phyloP scores from a whole-genome alignment of 805 yeast genomes.

The Pichia cephalocereana region DNA sequence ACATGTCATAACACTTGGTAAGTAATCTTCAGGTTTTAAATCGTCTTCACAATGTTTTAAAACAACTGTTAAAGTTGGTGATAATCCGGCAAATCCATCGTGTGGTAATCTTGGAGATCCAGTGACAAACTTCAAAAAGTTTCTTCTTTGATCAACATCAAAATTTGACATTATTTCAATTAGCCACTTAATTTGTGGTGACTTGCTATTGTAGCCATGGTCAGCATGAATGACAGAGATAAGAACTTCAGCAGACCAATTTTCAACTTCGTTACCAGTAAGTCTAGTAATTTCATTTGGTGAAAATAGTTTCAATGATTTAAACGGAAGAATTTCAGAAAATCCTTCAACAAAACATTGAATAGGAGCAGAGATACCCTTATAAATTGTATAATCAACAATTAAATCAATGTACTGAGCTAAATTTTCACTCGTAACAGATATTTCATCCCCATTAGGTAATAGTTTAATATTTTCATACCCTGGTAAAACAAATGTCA shows the following conservation, averaged over 20 bases:
- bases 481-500: constrained; percentile 75
- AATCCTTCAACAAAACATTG: constrained; percentile 71
- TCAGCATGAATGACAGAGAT: constrained; percentile 63
- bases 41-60: constrained; percentile 72
- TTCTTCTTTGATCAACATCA: constrained; percentile 45
- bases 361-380: constrained; percentile 59
- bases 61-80: constrained; percentile 83
- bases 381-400: constrained; percentile 47
- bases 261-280: constrained; percentile 76
- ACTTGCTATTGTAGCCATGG: constrained; percentile 77
- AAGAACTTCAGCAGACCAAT: constrained; percentile 68
- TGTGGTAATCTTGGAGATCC: constrained; percentile 91
- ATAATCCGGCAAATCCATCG: constrained; percentile 81
- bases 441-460: constrained; percentile 42
- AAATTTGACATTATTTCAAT: constrained; percentile 55
- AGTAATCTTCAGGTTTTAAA: constrained; percentile 59
- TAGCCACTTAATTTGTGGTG: constrained; percentile 50
- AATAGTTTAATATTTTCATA: constrained; percentile 49
- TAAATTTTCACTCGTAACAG: constrained; percentile 45
- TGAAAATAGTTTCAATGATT: constrained; percentile 60
- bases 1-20: constrained; percentile 98
- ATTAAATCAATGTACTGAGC: constrained; percentile 48
- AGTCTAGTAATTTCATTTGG: constrained; percentile 64
- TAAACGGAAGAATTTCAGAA: constrained; percentile 70
- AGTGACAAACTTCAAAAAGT: constrained; percentile 78